Evolutionary conservation across 139 green algal genomes (phyloP).

Genomic region (Chlorella vulgaris): DNA sequence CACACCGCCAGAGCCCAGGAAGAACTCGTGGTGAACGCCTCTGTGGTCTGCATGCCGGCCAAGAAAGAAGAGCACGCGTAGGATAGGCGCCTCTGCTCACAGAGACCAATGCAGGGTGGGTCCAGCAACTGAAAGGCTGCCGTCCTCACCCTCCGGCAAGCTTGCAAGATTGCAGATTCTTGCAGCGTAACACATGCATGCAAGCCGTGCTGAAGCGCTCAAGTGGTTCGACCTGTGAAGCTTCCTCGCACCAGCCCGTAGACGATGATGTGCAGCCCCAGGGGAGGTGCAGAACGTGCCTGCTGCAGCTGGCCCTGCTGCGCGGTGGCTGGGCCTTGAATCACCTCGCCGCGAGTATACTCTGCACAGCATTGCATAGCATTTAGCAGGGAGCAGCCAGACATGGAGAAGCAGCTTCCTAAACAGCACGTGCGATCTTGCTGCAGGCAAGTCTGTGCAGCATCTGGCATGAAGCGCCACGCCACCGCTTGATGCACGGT

Average conservation of each 20-base stretch:
- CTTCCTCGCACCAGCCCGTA: conserved; percentile 45
- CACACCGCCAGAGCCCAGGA: conserved; percentile 48
- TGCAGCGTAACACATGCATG: too few relatives aligned
- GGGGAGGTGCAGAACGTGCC: neutral
- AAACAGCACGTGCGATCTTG: neutral
- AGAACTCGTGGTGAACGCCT: conserved; percentile 36
- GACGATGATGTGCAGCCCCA: conserved; percentile 50
- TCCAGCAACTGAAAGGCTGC: neutral
- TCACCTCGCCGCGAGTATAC: conserved; percentile 9
- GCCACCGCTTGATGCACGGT: too few relatives aligned
- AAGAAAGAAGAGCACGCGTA: too few relatives aligned
- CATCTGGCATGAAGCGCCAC: too few relatives aligned
- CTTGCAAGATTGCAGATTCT: too few relatives aligned
- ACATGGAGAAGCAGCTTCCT: neutral
- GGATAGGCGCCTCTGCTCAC: too few relatives aligned
- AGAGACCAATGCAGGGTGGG: neutral
- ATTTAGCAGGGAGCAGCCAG: too few relatives aligned
- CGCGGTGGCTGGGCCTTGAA: neutral
- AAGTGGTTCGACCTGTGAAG: conserved; percentile 26
- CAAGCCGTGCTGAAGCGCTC: neutral
- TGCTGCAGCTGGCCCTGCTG: neutral
- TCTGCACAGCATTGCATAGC: neutral
- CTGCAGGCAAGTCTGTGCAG: too few relatives aligned
- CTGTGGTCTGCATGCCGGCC: neutral
- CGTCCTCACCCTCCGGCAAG: too few relatives aligned